Evolutionary conservation across 805 yeast species (phyloP).

Genomic region (Metschnikowia colocasiae): DNA sequence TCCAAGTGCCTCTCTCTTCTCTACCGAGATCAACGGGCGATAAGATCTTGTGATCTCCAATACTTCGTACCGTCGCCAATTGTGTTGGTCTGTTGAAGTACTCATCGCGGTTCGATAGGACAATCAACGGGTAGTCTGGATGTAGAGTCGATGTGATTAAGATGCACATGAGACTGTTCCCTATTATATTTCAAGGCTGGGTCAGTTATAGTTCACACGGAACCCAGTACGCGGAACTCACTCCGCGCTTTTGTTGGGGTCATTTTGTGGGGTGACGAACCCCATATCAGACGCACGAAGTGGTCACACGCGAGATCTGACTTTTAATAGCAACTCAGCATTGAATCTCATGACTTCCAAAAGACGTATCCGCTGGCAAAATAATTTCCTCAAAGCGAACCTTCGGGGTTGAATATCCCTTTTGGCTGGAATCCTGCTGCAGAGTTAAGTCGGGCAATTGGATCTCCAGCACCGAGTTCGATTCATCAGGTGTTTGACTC

Average conservation of each 20-base stretch:
- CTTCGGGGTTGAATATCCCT: not conserved
- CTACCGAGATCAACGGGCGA: slow-evolving; percentile 75
- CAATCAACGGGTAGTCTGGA: slow-evolving; percentile 68
- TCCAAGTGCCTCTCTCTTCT: slow-evolving; percentile 86
- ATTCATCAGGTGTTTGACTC: slow-evolving; percentile 1
- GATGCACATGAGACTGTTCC: slow-evolving; percentile 62
- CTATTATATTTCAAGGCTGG: not conserved
- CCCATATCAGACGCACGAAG: not conserved
- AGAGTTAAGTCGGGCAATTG: slow-evolving; percentile 1
- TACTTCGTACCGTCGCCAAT: slow-evolving; percentile 38
- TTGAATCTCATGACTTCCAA: slow-evolving; percentile 15
- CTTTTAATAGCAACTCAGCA: slow-evolving; percentile 4
- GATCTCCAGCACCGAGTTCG: slow-evolving; percentile 4
- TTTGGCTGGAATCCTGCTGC: slow-evolving; percentile 1
- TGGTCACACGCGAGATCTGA: not conserved
- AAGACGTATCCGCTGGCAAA: slow-evolving; percentile 13
- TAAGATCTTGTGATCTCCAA: slow-evolving; percentile 41
- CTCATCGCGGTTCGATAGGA: slow-evolving; percentile 87
- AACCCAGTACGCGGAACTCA: not conserved
- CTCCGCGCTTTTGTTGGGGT: not conserved
- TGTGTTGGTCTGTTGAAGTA: slow-evolving; percentile 70
- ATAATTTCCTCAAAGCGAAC: slow-evolving; percentile 5
- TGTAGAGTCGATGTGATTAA: slow-evolving; percentile 63
- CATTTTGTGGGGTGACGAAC: not conserved
- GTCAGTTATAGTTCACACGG: not conserved